Conservation (phyloP, 1,284 basidiomycete genomes). For the Lentinus polychrous region DNA sequence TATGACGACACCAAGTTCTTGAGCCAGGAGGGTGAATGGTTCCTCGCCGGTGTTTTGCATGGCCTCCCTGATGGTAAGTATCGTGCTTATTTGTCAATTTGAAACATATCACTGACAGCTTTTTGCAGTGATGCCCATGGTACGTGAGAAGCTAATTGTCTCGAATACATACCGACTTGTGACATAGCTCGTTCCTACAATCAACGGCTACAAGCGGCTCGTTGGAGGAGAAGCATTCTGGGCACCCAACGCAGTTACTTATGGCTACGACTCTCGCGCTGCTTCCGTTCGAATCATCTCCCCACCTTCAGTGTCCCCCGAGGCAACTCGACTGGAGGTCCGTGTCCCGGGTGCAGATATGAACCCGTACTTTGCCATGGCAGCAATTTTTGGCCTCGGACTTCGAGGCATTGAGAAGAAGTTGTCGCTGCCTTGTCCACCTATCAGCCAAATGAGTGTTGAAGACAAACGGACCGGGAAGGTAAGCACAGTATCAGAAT, state of each 20-base stretch:
- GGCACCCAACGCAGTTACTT: slow-evolving; percentile 91
- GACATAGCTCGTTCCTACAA: slow-evolving; percentile 77
- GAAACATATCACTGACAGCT: neutral
- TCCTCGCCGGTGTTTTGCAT: slow-evolving; percentile 85
- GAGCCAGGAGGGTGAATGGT: slow-evolving; percentile 83
- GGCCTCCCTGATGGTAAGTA: slow-evolving; percentile 81
- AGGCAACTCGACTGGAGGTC: slow-evolving; percentile 84
- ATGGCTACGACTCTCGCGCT: slow-evolving; percentile 91
- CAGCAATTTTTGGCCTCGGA: slow-evolving; percentile 83
- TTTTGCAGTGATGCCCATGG: slow-evolving; percentile 20
- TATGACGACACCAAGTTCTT: slow-evolving; percentile 81
- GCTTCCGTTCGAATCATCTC: slow-evolving; percentile 89
- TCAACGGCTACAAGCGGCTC: slow-evolving; percentile 97
- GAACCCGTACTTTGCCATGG: slow-evolving; percentile 86
- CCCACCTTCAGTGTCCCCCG: slow-evolving; percentile 75
- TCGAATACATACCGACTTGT: no score
- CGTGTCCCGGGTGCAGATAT: slow-evolving; percentile 96
- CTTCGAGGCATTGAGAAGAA: slow-evolving; percentile 82
- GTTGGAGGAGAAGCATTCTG: slow-evolving; percentile 93
- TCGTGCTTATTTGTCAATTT: neutral
- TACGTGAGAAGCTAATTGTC: slow-evolving; percentile 11
- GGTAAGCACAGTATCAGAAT: slow-evolving; percentile 25
- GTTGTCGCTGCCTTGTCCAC: slow-evolving; percentile 62
- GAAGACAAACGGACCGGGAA: slow-evolving; percentile 53
- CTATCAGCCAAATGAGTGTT: slow-evolving; percentile 53